These are phyloP conservation scores for Bathelium albidoporum DNA, from an alignment of 495 filamentous ascomycete species.

Conservation along the genomic window DNA sequence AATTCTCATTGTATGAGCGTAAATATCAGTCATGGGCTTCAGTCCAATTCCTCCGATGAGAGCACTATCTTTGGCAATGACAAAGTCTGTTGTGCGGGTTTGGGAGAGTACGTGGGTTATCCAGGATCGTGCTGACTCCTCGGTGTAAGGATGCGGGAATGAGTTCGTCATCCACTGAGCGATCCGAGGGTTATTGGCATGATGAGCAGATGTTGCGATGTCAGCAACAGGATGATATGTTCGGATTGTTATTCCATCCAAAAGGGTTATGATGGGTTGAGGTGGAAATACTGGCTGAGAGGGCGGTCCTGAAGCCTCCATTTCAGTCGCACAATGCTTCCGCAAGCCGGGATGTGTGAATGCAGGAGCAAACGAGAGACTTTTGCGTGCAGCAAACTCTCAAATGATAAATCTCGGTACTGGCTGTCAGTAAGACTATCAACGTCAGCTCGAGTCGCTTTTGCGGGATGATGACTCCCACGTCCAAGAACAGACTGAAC, in stretches of 20 bases:
- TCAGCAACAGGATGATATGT: conserved; percentile 19
- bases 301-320: background rate
- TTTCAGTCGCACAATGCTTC: background rate
- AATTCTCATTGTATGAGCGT: conserved; percentile 22
- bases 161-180: conserved; percentile 23
- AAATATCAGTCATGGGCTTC: conserved; percentile 22
- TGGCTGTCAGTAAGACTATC: too few species aligned
- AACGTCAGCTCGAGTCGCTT: too few species aligned
- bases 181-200: conserved; percentile 20
- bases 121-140: conserved; percentile 21
- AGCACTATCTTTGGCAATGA: conserved; percentile 14
- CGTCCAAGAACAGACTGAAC: too few species aligned
- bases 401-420: too few species aligned
- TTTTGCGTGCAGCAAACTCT: background rate
- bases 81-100: conserved; percentile 13
- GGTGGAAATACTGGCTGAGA: background rate
- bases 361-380: background rate
- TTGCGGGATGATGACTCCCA: too few species aligned
- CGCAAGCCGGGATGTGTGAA: background rate
- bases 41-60: conserved; percentile 27
- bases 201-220: conserved; percentile 12
- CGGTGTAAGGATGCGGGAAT: conserved; percentile 27
- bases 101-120: conserved; percentile 14
- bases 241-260: conserved; percentile 17
- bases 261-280: conserved; percentile 5